These are phyloP conservation scores for Coffea eugenioides DNA, from an alignment of 257 asterid genomes.

Conservation along the genomic window DNA sequence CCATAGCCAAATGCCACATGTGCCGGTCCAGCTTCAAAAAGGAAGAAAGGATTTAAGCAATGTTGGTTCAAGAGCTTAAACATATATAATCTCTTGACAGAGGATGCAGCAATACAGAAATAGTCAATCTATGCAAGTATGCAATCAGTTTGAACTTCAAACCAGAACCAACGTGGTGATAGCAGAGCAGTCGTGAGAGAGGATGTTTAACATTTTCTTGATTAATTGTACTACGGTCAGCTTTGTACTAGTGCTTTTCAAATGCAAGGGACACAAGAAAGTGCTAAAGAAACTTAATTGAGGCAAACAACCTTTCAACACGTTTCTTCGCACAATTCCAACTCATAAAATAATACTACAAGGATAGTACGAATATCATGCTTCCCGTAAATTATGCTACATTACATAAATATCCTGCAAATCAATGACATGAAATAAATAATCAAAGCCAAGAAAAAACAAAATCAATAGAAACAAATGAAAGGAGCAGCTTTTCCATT, in stretches of 20 bases:
- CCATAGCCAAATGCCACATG: slow-evolving; percentile 68
- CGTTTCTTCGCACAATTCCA: not conserved
- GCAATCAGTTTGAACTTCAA: not conserved
- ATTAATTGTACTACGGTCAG: not conserved
- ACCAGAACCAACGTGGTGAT: not conserved
- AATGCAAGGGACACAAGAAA: not conserved
- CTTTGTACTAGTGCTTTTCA: not conserved
- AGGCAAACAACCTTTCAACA: not conserved
- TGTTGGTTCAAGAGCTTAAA: not conserved
- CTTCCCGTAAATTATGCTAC: not conserved
- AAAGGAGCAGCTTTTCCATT: not conserved
- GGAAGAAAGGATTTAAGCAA: slow-evolving; percentile 13
- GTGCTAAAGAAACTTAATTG: not conserved
- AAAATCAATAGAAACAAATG: not conserved
- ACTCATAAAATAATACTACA: not conserved
- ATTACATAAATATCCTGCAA: not conserved
- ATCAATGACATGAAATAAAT: not conserved
- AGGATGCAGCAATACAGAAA: not conserved
- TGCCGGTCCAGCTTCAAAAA: slow-evolving; percentile 41
- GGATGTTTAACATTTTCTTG: not conserved
- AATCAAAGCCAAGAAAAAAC: no score
- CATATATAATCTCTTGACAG: not conserved
- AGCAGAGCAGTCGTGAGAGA: not conserved
- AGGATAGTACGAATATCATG: no score
- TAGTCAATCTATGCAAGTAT: not conserved